Evolutionary conservation across 257 asterid species (phyloP).

Genomic region (Nicotiana benthamiana): DNA sequence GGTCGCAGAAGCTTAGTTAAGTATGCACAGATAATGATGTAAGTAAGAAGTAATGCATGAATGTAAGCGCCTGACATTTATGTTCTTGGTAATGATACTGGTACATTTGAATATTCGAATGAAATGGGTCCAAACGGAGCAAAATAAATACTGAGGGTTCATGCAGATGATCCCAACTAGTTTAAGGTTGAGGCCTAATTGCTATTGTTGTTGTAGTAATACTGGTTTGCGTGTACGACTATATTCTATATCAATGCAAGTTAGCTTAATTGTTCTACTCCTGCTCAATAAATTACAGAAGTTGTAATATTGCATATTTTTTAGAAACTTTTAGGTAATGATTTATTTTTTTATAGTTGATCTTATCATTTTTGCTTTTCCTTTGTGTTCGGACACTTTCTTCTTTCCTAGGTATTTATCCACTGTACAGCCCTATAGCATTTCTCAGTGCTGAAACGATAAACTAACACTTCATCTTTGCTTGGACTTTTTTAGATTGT

Average conservation of each 20-base stretch:
- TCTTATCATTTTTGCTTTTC: not conserved
- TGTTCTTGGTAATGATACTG: no score
- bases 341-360: not conserved
- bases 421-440: not conserved
- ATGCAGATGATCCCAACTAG: not conserved
- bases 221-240: not conserved
- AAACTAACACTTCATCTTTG: not conserved
- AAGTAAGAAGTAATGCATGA: not conserved
- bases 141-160: not conserved
- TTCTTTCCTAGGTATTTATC: not conserved
- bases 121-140: not conserved
- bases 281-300: not conserved
- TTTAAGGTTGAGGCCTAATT: not conserved
- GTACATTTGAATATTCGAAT: not conserved
- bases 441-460: not conserved
- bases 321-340: not conserved
- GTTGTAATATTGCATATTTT: not conserved
- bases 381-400: not conserved
- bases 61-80: not conserved
- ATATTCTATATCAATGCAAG: not conserved
- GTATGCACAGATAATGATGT: not conserved
- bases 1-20: not conserved
- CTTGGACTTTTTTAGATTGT: slow-evolving; percentile 49
- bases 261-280: not conserved
- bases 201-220: not conserved